Evolutionary conservation across 495 filamentous ascomycete species (phyloP).

Genomic region (Parathielavia hyrcaniae): DNA sequence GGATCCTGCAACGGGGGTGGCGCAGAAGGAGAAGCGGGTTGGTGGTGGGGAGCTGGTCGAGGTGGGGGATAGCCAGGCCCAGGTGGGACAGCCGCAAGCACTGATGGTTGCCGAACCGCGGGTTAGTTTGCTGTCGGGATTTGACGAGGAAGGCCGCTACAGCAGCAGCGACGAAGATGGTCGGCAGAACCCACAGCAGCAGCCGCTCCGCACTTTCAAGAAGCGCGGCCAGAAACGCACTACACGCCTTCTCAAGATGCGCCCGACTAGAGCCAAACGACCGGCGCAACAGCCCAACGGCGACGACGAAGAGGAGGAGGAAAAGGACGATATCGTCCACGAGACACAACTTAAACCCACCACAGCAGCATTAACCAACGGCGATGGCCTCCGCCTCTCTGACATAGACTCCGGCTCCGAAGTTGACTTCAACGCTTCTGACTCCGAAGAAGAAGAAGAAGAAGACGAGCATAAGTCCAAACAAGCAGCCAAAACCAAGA

Average conservation of each 20-base stretch:
- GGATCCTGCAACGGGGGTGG: not conserved
- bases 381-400: constrained; percentile 17
- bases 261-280: constrained; percentile 39
- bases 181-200: constrained; percentile 32
- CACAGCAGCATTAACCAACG: constrained; percentile 21
- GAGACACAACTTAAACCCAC: constrained; percentile 40
- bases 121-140: constrained; percentile 52
- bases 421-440: constrained; percentile 11
- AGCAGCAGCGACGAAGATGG: constrained; percentile 42
- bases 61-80: not conserved
- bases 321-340: constrained; percentile 28
- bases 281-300: constrained; percentile 24
- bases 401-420: not conserved
- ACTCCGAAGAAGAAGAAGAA: constrained; percentile 25
- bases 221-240: constrained; percentile 91
- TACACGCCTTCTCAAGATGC: constrained; percentile 72
- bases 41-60: constrained; percentile 37
- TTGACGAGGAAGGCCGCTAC: constrained; percentile 49
- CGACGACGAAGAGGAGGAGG: constrained; percentile 19
- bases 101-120: constrained; percentile 9
- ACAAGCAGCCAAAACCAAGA: constrained; percentile 22
- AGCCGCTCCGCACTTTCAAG: constrained; percentile 62
- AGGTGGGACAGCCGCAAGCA: not conserved
- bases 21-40: constrained; percentile 6
- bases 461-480: constrained; percentile 19